A percentile compares a stretch with the other conserved stretches of the same genome.
Evolutionary conservation across 2,329 filamentous ascomycete genomes (phyloP).

Genomic region (Anthostomella pinea): DNA sequence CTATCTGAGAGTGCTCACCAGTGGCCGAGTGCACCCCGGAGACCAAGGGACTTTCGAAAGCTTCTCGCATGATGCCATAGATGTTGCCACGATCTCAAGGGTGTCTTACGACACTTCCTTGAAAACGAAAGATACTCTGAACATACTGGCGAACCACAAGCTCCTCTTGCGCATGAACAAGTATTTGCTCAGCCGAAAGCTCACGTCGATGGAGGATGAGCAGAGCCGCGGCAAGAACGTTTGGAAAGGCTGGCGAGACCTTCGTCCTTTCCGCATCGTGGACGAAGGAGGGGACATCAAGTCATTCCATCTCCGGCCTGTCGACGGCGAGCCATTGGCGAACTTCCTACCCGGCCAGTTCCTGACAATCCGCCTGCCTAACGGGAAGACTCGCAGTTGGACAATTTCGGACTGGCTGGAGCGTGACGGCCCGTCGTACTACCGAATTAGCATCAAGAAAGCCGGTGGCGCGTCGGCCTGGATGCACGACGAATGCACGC

Average conservation of each 20-base stretch:
- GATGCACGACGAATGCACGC: constrained; percentile 22
- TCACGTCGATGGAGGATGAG: constrained; percentile 16
- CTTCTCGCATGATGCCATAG: constrained; percentile 13
- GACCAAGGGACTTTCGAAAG: constrained; percentile 17
- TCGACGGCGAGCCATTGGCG: constrained; percentile 16
- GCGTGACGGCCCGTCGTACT: constrained; percentile 16
- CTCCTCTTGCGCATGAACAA: constrained; percentile 23
- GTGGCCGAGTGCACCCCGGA: constrained; percentile 20
- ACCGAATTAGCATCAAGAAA: constrained; percentile 23
- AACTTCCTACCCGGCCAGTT: constrained; percentile 25
- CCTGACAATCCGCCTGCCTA: constrained; percentile 20
- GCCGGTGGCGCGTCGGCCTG: constrained; percentile 14
- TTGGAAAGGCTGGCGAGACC: constrained; percentile 22
- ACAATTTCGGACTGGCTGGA: constrained; percentile 22
- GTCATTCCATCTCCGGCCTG: constrained; percentile 22
- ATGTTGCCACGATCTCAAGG: constrained; percentile 17
- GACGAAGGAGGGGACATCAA: constrained; percentile 19
- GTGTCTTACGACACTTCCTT: constrained; percentile 23
- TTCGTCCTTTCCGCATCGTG: constrained; percentile 14
- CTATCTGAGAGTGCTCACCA: constrained; percentile 19
- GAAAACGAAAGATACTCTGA: constrained; percentile 21
- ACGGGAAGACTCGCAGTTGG: constrained; percentile 18
- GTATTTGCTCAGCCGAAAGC: constrained; percentile 12
- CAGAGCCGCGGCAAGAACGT: constrained; percentile 13
- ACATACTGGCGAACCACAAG: constrained; percentile 20